Base-by-base conservation (phyloP, 2,329 filamentous ascomycete species). In the Aschersonia sp. region DNA sequence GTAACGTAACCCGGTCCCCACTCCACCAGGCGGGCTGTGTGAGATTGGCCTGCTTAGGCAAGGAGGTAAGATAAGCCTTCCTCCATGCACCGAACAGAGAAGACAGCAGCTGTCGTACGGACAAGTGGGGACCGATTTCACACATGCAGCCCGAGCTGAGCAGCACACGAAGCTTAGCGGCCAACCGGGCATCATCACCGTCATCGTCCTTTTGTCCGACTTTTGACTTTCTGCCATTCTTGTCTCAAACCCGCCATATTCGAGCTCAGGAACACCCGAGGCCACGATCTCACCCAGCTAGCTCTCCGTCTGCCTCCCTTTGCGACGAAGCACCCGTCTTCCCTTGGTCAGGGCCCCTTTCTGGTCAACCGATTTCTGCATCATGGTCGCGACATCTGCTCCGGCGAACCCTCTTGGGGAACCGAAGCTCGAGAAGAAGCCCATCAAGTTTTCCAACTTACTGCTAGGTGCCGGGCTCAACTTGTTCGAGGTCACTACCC, bases 401-500 rank as follows among this genome's bases (percentile, higher is more conserved):
- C 69, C 75, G 58, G 69, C 67, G 69, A 71, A 65, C 67, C 72
- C 66, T 64, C 57, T 67, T 54, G 61, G 65, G 59, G 68, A 68
- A 55, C 45, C 48, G n/a, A 71, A 67, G 68, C 73, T 94, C 66
- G 89, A 96, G 84, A 97, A 97, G 85, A 97, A 97, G 81, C 92
- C 92, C 57, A 80, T 98, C 80, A 97, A 96, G 81, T 97, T 97
- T 78, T 95, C 89, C 75, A 98, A 98, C 74, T 70, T 98, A 78
- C 75, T 98, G 62, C 80, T 96, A 61, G 89, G 89, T 63, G 86
- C 87, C 64, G 87, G 89, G 59, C 79, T 96, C 72, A 96, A 95
- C 77, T 74, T 96, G 79, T 96, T 96, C 68, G 89, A 96, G 81
- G 75, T 84, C 64, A 78, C 74, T 54, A 76, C 75, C 50, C 67